Conservation (phyloP, 2,329 filamentous ascomycete species). For the Rhinocladiella similis region DNA sequence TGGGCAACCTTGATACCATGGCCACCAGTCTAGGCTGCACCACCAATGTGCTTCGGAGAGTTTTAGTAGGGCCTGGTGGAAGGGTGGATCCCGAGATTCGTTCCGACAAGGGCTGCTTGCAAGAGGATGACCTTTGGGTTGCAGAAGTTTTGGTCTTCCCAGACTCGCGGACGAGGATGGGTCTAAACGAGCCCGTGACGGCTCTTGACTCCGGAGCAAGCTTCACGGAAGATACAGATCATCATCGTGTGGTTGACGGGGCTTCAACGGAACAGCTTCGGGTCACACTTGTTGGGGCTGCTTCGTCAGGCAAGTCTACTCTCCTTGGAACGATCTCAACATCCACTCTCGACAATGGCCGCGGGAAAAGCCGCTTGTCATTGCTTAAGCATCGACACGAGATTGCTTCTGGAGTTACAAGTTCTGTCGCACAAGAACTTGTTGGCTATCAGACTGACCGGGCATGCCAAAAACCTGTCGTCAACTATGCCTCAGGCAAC, state of each 20-base stretch:
- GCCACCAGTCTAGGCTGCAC: slow-evolving; percentile 86
- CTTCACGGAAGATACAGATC: background rate
- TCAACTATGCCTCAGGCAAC: slow-evolving; percentile 81
- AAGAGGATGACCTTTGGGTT: slow-evolving; percentile 70
- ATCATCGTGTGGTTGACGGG: slow-evolving; percentile 29
- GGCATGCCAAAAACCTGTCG: slow-evolving; percentile 23
- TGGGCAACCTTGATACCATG: slow-evolving; percentile 84
- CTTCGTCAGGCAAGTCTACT: slow-evolving; percentile 89
- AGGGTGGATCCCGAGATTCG: slow-evolving; percentile 34
- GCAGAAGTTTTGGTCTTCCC: slow-evolving; percentile 88
- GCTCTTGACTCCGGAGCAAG: background rate
- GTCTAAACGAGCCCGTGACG: slow-evolving; percentile 1
- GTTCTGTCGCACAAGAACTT: slow-evolving; percentile 90
- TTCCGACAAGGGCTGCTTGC: slow-evolving; percentile 22
- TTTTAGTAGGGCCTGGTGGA: slow-evolving; percentile 82
- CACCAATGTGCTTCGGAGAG: slow-evolving; percentile 77
- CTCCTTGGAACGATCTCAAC: slow-evolving; percentile 85
- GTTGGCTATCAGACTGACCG: slow-evolving; percentile 67
- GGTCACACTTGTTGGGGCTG: slow-evolving; percentile 84
- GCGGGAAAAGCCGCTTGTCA: slow-evolving; percentile 84
- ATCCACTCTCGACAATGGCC: slow-evolving; percentile 84
- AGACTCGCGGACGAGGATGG: slow-evolving; percentile 37
- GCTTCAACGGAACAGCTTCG: slow-evolving; percentile 73
- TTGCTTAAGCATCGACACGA: slow-evolving; percentile 92
- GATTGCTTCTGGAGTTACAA: slow-evolving; percentile 86